Evolutionary conservation across 1,284 basidiomycete species (phyloP).

Genomic region (Heterobasidion occidentale): DNA sequence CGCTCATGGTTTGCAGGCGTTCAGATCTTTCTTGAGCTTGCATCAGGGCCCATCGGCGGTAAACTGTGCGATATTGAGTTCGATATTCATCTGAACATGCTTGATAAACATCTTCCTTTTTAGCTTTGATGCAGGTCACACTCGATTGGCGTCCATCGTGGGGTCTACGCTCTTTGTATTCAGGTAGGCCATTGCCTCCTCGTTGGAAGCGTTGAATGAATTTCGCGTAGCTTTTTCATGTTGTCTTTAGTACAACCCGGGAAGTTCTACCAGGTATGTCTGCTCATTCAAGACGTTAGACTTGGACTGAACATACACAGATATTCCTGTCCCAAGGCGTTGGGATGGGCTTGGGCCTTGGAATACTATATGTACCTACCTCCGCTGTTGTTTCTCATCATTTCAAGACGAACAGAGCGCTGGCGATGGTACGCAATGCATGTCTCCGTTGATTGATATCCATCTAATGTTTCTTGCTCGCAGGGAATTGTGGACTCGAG

Average conservation of each 20-base stretch:
- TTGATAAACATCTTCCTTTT: neutral
- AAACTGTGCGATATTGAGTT: neutral
- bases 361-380: slow-evolving; percentile 12
- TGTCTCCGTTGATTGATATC: neutral
- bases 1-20: slow-evolving; percentile 2
- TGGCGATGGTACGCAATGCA: neutral
- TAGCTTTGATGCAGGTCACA: slow-evolving; percentile 13
- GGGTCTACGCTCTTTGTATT: slow-evolving; percentile 14
- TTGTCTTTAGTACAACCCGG: slow-evolving; percentile 10
- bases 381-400: slow-evolving; percentile 10
- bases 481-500: slow-evolving; percentile 16
- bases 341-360: slow-evolving; percentile 12
- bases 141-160: slow-evolving; percentile 6
- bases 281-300: neutral
- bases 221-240: slow-evolving; percentile 13
- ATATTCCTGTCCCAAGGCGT: slow-evolving; percentile 14
- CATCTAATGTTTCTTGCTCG: neutral
- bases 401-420: slow-evolving; percentile 3
- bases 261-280: slow-evolving; percentile 10
- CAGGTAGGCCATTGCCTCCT: slow-evolving; percentile 5
- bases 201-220: neutral
- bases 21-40: neutral
- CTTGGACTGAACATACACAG: neutral
- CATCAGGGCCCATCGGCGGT: neutral
- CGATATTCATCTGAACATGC: neutral